Conservation (phyloP, 768 basidiomycete genomes). For the Tulasnella sp. region DNA sequence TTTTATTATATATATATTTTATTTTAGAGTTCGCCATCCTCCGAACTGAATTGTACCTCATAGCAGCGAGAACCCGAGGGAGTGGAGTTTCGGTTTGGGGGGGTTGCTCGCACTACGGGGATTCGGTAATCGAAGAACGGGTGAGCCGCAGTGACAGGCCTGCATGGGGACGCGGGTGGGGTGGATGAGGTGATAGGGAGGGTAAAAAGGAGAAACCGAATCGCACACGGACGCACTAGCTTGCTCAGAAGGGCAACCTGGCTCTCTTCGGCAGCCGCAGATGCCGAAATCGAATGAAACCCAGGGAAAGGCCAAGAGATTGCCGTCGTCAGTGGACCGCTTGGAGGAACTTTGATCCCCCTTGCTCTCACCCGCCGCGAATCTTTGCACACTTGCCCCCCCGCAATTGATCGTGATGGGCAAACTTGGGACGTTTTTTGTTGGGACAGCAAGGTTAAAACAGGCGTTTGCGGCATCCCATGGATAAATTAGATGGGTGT, state of each 20-base stretch:
- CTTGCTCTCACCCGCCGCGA: neutral
- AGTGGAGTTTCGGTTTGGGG: neutral
- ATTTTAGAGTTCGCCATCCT: neutral
- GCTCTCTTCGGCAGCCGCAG: neutral
- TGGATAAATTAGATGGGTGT: neutral
- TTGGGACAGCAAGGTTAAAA: neutral
- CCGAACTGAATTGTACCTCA: neutral
- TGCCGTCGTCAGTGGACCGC: neutral
- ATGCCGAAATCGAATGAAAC: neutral
- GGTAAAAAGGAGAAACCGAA: neutral
- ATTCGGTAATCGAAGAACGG: conserved; percentile 8
- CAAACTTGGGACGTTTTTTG: neutral
- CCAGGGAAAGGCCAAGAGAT: neutral
- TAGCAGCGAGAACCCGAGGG: neutral
- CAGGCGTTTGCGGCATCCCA: neutral
- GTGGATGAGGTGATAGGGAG: neutral
- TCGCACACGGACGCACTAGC: no score
- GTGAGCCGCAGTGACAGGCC: conserved; percentile 3
- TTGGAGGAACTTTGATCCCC: conserved; percentile 4
- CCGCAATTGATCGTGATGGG: neutral
- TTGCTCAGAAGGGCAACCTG: neutral
- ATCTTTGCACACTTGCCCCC: no score
- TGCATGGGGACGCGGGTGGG: no score
- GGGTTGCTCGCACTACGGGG: neutral
- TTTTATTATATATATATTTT: neutral